These are phyloP conservation scores for Botryotinia narcissicola DNA, from an alignment of 2,329 filamentous ascomycete genomes.

Conservation along the genomic window DNA sequence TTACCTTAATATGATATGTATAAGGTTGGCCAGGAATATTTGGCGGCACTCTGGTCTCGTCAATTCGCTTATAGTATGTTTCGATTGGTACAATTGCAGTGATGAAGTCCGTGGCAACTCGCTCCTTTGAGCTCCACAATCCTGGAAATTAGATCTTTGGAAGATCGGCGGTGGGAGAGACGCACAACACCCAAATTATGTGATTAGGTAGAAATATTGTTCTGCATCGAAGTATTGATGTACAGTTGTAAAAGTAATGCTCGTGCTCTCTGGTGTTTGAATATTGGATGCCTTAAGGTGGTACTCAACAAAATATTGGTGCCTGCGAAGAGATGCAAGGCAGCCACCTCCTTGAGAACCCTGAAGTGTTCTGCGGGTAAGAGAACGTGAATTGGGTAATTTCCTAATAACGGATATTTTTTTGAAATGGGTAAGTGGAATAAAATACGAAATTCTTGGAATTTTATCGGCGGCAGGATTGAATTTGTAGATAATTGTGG, in stretches of 20 bases:
- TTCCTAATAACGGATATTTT: background rate
- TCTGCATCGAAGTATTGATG: background rate
- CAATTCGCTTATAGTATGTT: slow-evolving; percentile 8
- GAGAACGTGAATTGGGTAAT: background rate
- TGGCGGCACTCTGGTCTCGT: slow-evolving; percentile 1
- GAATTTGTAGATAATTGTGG: background rate
- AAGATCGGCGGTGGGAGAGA: slow-evolving; percentile 4
- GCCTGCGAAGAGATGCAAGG: slow-evolving; percentile 14
- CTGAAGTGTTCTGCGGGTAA: background rate
- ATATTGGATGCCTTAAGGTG: background rate
- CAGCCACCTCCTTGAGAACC: slow-evolving; percentile 3
- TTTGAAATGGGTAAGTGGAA: background rate
- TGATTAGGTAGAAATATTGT: slow-evolving; percentile 3
- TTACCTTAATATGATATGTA: slow-evolving; percentile 1
- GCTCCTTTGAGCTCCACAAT: background rate
- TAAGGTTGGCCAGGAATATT: slow-evolving; percentile 11
- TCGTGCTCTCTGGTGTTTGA: background rate
- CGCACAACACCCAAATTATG: background rate
- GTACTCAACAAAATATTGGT: slow-evolving; percentile 5
- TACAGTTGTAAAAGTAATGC: background rate
- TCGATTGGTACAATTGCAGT: slow-evolving; percentile 5
- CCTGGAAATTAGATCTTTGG: slow-evolving; percentile 8
- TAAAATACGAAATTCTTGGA: no score
- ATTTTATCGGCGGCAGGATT: background rate
- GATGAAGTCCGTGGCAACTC: background rate